Conservation (phyloP, 345 rosid species). For the Boechera retrofracta region DNA sequence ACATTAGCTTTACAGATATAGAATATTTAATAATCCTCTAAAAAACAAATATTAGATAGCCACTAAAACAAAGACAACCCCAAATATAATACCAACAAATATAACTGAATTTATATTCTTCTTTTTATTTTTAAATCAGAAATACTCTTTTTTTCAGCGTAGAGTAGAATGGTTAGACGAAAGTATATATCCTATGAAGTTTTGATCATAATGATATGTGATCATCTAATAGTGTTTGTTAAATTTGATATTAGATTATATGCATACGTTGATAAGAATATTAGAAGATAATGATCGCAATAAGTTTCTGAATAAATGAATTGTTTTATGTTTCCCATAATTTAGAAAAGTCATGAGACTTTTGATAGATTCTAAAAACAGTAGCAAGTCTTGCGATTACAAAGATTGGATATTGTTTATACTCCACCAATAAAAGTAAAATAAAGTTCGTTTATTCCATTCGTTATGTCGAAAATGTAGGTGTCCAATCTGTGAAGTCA, state of each 20-base stretch:
- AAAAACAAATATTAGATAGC: conserved; percentile 11
- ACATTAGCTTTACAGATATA: conserved; percentile 17
- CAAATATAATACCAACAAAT: not conserved
- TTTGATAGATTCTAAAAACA: conserved; percentile 24
- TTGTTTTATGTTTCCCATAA: not conserved
- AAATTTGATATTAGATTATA: not conserved
- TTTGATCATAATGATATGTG: not conserved
- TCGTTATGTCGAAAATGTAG: conserved; percentile 22
- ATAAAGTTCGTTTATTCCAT: conserved; percentile 30
- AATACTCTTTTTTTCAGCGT: not conserved
- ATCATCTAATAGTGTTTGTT: not conserved
- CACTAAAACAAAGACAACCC: conserved; percentile 1
- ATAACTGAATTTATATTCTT: not conserved
- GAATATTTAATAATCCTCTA: not conserved
- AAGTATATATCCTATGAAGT: not conserved
- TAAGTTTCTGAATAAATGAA: not conserved
- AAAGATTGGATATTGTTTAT: conserved; percentile 15
- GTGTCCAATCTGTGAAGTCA: not conserved
- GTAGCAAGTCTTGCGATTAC: conserved; percentile 3
- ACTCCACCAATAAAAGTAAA: conserved; percentile 21
- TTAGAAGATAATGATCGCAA: conserved; percentile 5
- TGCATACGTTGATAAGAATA: not conserved
- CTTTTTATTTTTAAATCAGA: not conserved
- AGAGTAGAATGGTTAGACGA: not conserved
- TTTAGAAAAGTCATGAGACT: conserved; percentile 16